Percentiles rank a stretch among this genome's conserved stretches.
Evolutionary conservation across 768 basidiomycete species (phyloP).

Genomic region (Tricholoma saponaceum): DNA sequence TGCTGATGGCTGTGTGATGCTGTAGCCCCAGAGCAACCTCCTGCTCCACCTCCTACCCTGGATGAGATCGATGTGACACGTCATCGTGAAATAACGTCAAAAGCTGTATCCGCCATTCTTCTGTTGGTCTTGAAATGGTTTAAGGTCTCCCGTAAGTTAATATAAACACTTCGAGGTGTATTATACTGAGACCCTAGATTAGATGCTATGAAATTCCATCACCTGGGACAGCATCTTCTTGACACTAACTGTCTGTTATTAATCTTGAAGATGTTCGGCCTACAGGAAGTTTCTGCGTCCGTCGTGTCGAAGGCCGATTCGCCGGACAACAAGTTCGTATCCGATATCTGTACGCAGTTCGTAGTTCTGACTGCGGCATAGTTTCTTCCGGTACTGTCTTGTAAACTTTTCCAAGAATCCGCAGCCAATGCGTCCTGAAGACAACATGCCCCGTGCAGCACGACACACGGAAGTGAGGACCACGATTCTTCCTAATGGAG

Average conservation of each 20-base stretch:
- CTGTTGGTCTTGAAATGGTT: slow-evolving; percentile 94
- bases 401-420: slow-evolving; percentile 68
- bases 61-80: slow-evolving; percentile 93
- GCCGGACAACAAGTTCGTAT: slow-evolving; percentile 71
- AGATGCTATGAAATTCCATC: slow-evolving; percentile 99
- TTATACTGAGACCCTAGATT: neutral
- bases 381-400: slow-evolving; percentile 96
- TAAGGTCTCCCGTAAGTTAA: slow-evolving; percentile 88
- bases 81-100: slow-evolving; percentile 96
- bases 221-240: slow-evolving; percentile 90
- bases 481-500: slow-evolving; percentile 64
- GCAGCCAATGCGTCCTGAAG: slow-evolving; percentile 55
- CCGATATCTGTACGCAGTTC: neutral
- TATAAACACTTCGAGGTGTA: neutral
- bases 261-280: slow-evolving; percentile 97
- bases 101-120: slow-evolving; percentile 94
- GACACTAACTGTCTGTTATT: slow-evolving; percentile 93
- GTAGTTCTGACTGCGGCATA: slow-evolving; percentile 26
- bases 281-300: slow-evolving; percentile 82
- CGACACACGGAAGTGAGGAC: slow-evolving; percentile 56
- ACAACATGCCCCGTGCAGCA: slow-evolving; percentile 57
- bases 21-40: slow-evolving; percentile 58
- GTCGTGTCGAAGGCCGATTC: slow-evolving; percentile 89
- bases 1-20: slow-evolving; percentile 2
- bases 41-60: slow-evolving; percentile 65